Conservation (phyloP, 441 rosid genomes). For the Erodium texanum region DNA sequence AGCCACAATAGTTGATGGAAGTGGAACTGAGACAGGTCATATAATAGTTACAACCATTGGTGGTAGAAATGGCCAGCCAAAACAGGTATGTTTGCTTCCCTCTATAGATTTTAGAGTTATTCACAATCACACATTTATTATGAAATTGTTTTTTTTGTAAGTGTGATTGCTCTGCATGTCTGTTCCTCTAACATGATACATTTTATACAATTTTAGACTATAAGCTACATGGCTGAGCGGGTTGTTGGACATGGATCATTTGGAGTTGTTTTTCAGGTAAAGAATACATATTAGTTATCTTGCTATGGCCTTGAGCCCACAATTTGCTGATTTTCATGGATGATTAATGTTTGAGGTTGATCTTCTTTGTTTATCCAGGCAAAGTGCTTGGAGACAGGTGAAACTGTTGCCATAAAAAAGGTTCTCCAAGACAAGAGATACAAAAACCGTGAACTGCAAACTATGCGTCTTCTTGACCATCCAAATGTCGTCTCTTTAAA, state of each 20-base stretch:
- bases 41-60: constrained; percentile 92
- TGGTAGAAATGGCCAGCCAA: constrained; percentile 89
- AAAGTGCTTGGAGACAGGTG: constrained; percentile 87
- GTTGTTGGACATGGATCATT: constrained; percentile 95
- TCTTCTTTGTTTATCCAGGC: constrained; percentile 34
- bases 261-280: constrained; percentile 92
- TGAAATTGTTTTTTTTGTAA: constrained; percentile 4
- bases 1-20: constrained; percentile 62
- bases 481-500: constrained; percentile 78
- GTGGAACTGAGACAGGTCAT: constrained; percentile 86
- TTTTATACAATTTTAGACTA: constrained; percentile 44
- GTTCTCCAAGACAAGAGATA: constrained; percentile 94
- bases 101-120: background rate
- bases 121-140: background rate
- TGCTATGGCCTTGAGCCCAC: background rate
- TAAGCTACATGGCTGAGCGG: constrained; percentile 98
- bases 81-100: constrained; percentile 46
- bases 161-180: background rate
- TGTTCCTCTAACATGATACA: background rate
- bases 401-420: constrained; percentile 93
- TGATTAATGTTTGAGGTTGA: background rate
- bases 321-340: background rate
- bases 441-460: constrained; percentile 94
- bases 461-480: constrained; percentile 93
- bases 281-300: constrained; percentile 13